Evolutionary conservation across 2,329 filamentous ascomycete genomes (phyloP), one percentile per base, ranked within the genome.

Genomic region (Penicillium sp.): DNA sequence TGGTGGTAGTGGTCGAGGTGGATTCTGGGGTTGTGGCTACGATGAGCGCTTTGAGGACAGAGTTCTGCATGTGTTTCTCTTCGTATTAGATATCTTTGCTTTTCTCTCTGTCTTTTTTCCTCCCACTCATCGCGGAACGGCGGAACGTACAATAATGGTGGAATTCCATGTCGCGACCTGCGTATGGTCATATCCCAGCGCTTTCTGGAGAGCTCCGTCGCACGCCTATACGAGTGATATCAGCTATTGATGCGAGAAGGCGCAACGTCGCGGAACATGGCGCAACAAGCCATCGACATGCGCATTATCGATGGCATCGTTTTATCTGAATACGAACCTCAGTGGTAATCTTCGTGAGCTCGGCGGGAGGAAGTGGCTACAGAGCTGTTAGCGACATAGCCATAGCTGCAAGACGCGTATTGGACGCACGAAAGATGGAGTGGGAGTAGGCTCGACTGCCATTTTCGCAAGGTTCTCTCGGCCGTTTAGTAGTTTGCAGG

Each of bases 91-190:
- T 8, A n/a, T 56, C 16, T 42, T 21, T 20, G n/a, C 28, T 45
- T 5, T 14, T 56, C 26, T 45, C 16, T 30, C 12, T 18, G 1
- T 43, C n/a, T 26, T 28, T 12, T 18, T 33, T 33, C 12, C 28
- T 33, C 24, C 23, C 20, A 59, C 50, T 47, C 23, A 16, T 24
- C 18, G 26, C 33, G 46, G 28, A 33, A 26, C 23, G 42, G 24
- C 14, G 11, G 12, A 26, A 79, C 84, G 66, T 83, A 96, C 91
- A 74, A 97, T 97, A 74, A 99, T 97, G 63, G 82, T 80, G 33
- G 88, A 88, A 79, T 97, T 97, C 93, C 93, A 97, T 65, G 85
- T 78, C 70, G 88, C 85, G 35, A 93, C 95, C 71, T 88, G 87
- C 56, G 85, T 76, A 75, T 97, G 94, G 63, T 96, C 89, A 78